Conservation (phyloP, 106 monocot genomes). For the Allium fistulosum region DNA sequence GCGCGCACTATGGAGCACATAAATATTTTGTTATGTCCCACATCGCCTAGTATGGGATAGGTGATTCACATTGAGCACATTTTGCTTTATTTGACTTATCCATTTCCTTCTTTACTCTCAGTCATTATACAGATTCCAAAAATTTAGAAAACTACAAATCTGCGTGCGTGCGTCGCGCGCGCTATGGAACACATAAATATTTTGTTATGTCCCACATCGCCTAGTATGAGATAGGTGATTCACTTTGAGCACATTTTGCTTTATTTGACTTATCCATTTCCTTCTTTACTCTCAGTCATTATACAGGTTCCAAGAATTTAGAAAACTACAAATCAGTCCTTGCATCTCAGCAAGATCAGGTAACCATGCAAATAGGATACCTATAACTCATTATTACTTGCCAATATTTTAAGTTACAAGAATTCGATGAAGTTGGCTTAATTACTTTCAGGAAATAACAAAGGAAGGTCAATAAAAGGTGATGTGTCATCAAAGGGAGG, state of each 20-base stretch:
- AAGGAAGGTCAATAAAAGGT: constrained; percentile 54
- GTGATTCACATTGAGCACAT: too few species aligned
- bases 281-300: constrained; percentile 29
- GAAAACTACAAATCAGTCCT: constrained; percentile 21
- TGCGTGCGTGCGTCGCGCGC: too few species aligned
- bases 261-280: background rate
- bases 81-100: too few species aligned
- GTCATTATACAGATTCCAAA: constrained; percentile 25
- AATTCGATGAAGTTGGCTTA: too few species aligned
- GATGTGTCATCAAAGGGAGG: constrained; percentile 31
- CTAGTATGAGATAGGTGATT: background rate
- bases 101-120: constrained; percentile 18
- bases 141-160: constrained; percentile 21
- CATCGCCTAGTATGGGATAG: too few species aligned
- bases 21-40: too few species aligned
- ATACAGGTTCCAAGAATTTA: constrained; percentile 14
- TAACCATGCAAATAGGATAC: constrained; percentile 5
- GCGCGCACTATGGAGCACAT: too few species aligned
- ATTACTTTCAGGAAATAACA: constrained; percentile 44
- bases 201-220: too few species aligned
- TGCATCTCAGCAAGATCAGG: constrained; percentile 62
- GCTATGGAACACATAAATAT: too few species aligned
- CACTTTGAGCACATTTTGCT: background rate
- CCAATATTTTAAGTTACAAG: background rate
- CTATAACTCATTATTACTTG: background rate